Percentiles rank a stretch among this genome's conserved stretches.
Conservation (phyloP, 2,329 filamentous ascomycete species). For the Aspergillus cejpii region DNA sequence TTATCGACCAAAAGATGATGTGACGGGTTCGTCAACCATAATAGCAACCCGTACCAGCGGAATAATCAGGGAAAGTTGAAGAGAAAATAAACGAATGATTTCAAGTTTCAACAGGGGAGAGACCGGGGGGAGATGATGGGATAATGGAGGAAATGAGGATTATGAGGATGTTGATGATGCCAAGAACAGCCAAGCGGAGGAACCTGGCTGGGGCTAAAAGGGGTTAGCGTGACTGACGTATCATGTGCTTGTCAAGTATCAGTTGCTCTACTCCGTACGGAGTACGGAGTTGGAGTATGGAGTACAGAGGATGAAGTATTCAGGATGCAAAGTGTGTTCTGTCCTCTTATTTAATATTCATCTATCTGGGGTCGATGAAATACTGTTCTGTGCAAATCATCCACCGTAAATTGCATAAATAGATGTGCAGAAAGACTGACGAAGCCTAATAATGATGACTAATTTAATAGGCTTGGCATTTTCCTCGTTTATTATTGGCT, state of each 20-base stretch:
- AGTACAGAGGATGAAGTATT: neutral
- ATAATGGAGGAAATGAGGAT: too few species aligned
- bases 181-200: neutral
- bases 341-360: too few species aligned
- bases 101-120: neutral
- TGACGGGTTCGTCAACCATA: constrained; percentile 19
- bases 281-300: too few species aligned
- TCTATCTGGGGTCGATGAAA: too few species aligned
- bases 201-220: neutral
- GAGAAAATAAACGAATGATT: constrained; percentile 1
- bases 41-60: constrained; percentile 23
- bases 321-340: neutral
- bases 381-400: too few species aligned
- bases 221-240: neutral
- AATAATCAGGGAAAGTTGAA: constrained; percentile 8
- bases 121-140: too few species aligned
- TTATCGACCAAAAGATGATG: constrained; percentile 11
- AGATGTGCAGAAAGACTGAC: too few species aligned
- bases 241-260: neutral
- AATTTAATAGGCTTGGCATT: too few species aligned
- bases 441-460: too few species aligned
- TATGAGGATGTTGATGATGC: too few species aligned
- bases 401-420: too few species aligned
- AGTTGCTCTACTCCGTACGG: neutral
- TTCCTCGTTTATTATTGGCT: too few species aligned